Percentiles rank a stretch among this genome's conserved stretches.
These are phyloP conservation scores for Backusella macrospora DNA, from an alignment of 192 early-diverging fungal species.

Conservation along the genomic window DNA sequence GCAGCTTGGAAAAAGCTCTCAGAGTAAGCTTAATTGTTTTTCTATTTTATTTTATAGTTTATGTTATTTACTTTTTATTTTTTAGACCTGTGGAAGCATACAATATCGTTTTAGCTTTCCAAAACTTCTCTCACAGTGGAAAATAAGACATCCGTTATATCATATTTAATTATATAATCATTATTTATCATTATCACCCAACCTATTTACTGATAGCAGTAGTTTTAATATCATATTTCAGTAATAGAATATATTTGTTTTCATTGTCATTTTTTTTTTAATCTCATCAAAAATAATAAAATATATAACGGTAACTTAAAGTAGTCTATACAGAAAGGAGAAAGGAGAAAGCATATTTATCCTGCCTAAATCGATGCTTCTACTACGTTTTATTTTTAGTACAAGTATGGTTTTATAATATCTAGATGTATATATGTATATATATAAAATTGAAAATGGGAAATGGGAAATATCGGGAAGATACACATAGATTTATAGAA, in stretches of 20 bases:
- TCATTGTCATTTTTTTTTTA: slow-evolving; percentile 17
- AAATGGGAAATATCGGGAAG: not conserved
- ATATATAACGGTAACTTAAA: not conserved
- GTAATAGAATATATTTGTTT: not conserved
- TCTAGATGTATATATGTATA: no score
- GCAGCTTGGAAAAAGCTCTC: slow-evolving; percentile 44
- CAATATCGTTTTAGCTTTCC: slow-evolving; percentile 27
- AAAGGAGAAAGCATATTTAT: no score
- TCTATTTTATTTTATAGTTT: no score
- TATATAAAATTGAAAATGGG: not conserved
- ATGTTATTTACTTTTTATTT: not conserved
- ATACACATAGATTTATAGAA: not conserved
- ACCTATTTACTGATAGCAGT: slow-evolving; percentile 9
- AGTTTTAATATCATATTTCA: slow-evolving; percentile 16
- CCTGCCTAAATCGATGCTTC: no score
- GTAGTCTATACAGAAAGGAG: not conserved
- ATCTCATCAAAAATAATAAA: slow-evolving; percentile 13
- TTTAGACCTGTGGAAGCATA: slow-evolving; percentile 27
- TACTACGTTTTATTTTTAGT: no score
- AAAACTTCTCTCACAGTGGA: slow-evolving; percentile 16
- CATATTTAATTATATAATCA: slow-evolving; percentile 8
- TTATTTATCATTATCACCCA: not conserved
- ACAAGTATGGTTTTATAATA: no score
- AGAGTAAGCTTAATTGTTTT: slow-evolving; percentile 17
- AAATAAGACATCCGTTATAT: not conserved